A percentile compares a stretch with the other conserved stretches of the same genome.
phyloP scores from a whole-genome alignment of 805 yeast genomes.

The Clavispora carvajalis region DNA sequence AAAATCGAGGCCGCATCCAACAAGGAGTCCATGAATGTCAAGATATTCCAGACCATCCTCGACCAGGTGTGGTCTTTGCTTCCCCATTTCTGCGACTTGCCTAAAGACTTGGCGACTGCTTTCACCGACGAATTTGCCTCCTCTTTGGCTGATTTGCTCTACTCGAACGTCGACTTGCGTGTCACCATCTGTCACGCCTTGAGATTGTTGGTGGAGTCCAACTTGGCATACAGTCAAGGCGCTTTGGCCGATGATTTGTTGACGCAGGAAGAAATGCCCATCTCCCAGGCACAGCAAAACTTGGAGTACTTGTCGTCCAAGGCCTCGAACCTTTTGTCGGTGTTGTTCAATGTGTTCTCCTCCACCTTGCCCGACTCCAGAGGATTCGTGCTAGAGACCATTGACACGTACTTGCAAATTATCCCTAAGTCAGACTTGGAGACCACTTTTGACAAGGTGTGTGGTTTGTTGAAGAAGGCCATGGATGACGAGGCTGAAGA shows the following conservation, averaged over 20 bases:
- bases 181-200: conserved; percentile 80
- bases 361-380: conserved; percentile 82
- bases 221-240: conserved; percentile 56
- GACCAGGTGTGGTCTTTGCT: conserved; percentile 91
- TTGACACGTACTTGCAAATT: conserved; percentile 72
- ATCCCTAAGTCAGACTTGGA: conserved; percentile 62
- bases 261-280: conserved; percentile 57
- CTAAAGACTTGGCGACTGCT: conserved; percentile 59
- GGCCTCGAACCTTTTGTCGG: conserved; percentile 76
- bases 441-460: conserved; percentile 78
- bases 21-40: conserved; percentile 61
- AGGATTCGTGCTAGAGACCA: conserved; percentile 79
- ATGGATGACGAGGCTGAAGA: conserved; percentile 42
- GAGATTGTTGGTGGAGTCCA: conserved; percentile 72
- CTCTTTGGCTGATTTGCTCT: conserved; percentile 64
- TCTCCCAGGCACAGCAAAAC: conserved; percentile 48
- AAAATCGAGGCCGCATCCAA: conserved; percentile 40
- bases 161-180: conserved; percentile 70
- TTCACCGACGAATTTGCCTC: conserved; percentile 79
- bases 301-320: conserved; percentile 58
- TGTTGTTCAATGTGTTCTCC: conserved; percentile 87
- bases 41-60: conserved; percentile 76
- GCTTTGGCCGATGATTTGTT: conserved; percentile 52
- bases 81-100: conserved; percentile 85
- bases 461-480: conserved; percentile 69